Evolutionary conservation across 257 asterid species (phyloP), one percentile per base, ranked within the genome.

Genomic region (Cynanchum wilfordii): DNA sequence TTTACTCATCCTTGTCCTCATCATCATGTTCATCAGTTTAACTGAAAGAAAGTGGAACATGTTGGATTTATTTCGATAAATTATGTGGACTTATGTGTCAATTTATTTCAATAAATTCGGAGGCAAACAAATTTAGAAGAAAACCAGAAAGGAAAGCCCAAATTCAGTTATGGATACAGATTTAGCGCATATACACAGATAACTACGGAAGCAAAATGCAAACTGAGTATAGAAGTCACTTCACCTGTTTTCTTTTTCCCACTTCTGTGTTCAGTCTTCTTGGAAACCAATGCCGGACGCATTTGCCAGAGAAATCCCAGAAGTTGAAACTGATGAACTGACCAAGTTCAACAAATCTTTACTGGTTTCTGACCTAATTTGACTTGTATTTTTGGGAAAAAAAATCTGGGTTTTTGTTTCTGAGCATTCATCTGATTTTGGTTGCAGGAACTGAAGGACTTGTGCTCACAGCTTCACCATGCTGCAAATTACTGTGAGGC

Each of bases 401-500:
- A 17, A 54, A 38, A 10, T 66, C 25, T 51, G 27, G 40, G 17
- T 12, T 2, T 22, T 27, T 50, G 45, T 25, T 22, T 67, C 36
- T 55, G 1, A 7, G 12, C 7, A 16, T 19, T 8, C 19, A 7
- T 54, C 4, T 22, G 73, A 25, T 16, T 19, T 49, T 57, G 45
- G 7, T 75, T 81, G 79, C 85, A 88, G 95, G 96, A 90, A 77
- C 83, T 90, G 17, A 88, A 77, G 79, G 80, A 80, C 38, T 83
- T 90, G 69, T 73, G 92, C 67, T 83, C 91, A 76, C 91, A 88
- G 75, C 85, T 90, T 66, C 84, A 87, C 75, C 73, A 76, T 52
- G 95, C 95, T 69, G 96, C 96, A 70, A 87, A 84, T 72, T 86
- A 82, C 54, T 90, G 91, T 65, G 89, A 85, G 85, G 51, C 81